These are phyloP conservation scores for Microdochium bolleyi DNA, from an alignment of 2,329 filamentous ascomycete genomes.

Conservation along the genomic window DNA sequence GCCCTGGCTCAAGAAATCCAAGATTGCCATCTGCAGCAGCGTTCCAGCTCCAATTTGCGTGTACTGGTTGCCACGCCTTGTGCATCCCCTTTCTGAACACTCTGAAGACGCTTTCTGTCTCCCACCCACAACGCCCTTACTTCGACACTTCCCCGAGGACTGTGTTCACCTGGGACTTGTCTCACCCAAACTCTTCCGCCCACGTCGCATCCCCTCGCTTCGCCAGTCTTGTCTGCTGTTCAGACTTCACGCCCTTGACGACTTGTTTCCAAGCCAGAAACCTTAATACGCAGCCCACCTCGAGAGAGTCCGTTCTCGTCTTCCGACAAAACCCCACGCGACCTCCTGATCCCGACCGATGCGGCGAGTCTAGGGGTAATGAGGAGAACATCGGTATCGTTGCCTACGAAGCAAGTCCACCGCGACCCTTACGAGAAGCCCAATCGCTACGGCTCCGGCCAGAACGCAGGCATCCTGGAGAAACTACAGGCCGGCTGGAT, in stretches of 20 bases:
- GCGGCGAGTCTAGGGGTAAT: constrained; percentile 30
- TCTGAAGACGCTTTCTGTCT: neutral
- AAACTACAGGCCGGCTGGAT: constrained; percentile 51
- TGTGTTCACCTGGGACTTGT: neutral
- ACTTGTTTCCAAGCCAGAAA: neutral
- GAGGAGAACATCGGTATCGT: constrained; percentile 58
- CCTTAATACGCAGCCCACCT: constrained; percentile 1
- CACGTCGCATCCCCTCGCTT: neutral
- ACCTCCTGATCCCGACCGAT: constrained; percentile 10
- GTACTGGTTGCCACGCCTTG: neutral
- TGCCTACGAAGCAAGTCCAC: constrained; percentile 51
- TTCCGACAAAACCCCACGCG: constrained; percentile 4
- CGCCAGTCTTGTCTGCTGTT: neutral
- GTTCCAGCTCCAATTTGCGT: neutral
- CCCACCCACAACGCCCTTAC: neutral
- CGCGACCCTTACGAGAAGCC: constrained; percentile 60
- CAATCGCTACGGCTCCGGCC: constrained; percentile 45
- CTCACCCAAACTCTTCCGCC: neutral
- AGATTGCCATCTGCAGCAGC: no score
- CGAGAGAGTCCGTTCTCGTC: neutral
- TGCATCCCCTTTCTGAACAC: neutral
- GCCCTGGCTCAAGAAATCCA: no score
- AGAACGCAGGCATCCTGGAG: constrained; percentile 39
- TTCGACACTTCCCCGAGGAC: neutral
- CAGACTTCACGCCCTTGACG: neutral